These are phyloP conservation scores for Spathaspora girioi DNA, from an alignment of 805 yeast species.

Conservation along the genomic window DNA sequence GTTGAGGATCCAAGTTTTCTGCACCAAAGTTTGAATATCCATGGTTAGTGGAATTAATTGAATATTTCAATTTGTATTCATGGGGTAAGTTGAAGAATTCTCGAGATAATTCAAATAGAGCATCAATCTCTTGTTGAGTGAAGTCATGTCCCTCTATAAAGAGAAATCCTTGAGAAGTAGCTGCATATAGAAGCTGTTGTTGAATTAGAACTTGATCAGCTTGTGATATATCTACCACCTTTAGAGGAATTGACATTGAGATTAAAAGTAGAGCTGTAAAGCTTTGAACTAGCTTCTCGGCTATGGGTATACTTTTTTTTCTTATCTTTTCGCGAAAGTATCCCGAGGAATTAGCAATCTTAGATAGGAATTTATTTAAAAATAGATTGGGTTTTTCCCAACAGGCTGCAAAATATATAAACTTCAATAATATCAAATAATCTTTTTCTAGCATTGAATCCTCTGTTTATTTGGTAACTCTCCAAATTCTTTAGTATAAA, in stretches of 20 bases:
- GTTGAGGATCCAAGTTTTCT: constrained; percentile 45
- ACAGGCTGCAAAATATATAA: too few relatives aligned
- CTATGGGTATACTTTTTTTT: too few relatives aligned
- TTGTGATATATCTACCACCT: constrained; percentile 56
- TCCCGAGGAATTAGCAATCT: neutral
- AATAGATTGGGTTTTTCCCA: neutral
- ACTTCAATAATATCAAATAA: too few relatives aligned
- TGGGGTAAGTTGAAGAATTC: constrained; percentile 49
- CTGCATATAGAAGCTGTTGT: constrained; percentile 52
- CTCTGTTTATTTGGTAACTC: neutral
- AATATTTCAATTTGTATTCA: constrained; percentile 46
- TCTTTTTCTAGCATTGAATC: neutral
- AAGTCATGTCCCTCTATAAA: constrained; percentile 69
- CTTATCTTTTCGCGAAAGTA: too few relatives aligned
- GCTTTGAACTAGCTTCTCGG: too few relatives aligned
- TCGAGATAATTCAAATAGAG: constrained; percentile 46
- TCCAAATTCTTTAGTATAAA: neutral
- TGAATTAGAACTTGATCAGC: constrained; percentile 41
- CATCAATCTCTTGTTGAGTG: constrained; percentile 49
- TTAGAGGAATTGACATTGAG: constrained; percentile 38
- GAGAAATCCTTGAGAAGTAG: constrained; percentile 60
- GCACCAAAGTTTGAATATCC: constrained; percentile 57
- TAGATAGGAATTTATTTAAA: neutral
- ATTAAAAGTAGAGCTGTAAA: too few relatives aligned
- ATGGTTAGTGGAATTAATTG: constrained; percentile 53